These are phyloP conservation scores for Macrophomina pseudophaseolina DNA, from an alignment of 2,329 filamentous ascomycete species.

Conservation along the genomic window DNA sequence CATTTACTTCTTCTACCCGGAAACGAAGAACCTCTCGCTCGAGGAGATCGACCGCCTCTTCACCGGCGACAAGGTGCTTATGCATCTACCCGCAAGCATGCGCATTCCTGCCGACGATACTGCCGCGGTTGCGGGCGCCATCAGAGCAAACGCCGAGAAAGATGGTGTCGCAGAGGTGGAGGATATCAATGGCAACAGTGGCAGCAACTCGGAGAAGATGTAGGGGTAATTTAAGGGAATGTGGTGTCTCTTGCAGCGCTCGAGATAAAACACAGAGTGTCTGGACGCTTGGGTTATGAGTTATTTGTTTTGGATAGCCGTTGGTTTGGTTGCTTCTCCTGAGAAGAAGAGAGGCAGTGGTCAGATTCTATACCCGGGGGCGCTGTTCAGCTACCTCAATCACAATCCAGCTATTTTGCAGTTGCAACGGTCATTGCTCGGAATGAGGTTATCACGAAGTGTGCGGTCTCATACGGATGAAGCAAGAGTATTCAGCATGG, in stretches of 20 bases:
- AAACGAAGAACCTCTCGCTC: conserved; percentile 56
- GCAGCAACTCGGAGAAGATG: background rate
- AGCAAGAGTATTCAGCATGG: too few species aligned
- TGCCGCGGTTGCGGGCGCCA: background rate
- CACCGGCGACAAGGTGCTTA: conserved; percentile 35
- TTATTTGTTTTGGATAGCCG: too few species aligned
- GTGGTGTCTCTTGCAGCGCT: too few species aligned
- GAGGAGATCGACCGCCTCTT: conserved; percentile 61
- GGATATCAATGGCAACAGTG: background rate
- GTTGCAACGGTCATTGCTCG: too few species aligned
- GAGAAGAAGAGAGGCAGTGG: background rate
- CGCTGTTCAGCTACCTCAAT: background rate
- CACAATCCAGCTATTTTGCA: too few species aligned
- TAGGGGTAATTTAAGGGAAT: background rate
- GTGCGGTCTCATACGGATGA: too few species aligned
- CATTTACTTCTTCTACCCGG: conserved; percentile 57
- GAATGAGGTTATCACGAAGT: too few species aligned
- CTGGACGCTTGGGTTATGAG: too few species aligned
- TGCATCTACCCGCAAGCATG: conserved; percentile 29
- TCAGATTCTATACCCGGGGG: background rate
- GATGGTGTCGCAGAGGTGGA: background rate
- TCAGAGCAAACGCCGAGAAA: background rate
- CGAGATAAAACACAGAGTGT: too few species aligned
- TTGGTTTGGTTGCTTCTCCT: too few species aligned
- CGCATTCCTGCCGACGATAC: conserved; percentile 24